These are phyloP conservation scores for Monilinia fructicola DNA, from an alignment of 2,329 filamentous ascomycete species.

Conservation along the genomic window DNA sequence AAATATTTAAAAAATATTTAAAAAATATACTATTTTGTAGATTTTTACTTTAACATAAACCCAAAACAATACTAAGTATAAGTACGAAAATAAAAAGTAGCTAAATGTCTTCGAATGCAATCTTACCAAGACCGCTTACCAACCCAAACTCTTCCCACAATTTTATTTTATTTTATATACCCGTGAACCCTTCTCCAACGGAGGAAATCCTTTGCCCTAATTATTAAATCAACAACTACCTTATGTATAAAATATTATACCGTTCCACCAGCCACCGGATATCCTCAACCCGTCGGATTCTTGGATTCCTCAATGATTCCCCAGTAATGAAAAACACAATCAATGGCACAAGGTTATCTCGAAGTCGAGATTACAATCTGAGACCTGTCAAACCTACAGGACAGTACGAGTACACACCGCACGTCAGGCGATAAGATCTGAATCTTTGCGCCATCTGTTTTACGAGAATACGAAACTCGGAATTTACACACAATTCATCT, in stretches of 20 bases:
- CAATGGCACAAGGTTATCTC: no score
- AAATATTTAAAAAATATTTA: no score
- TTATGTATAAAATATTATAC: not conserved
- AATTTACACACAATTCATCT: not conserved
- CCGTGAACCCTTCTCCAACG: no score
- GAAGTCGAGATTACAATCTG: not conserved
- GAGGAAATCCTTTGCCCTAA: not conserved
- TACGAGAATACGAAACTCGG: not conserved
- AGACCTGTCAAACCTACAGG: not conserved
- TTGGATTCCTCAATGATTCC: no score
- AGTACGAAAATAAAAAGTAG: no score
- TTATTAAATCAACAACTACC: not conserved
- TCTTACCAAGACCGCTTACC: not conserved
- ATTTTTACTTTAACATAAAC: no score
- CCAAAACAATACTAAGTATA: no score
- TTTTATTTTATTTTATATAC: not conserved
- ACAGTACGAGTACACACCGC: not conserved
- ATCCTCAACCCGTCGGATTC: not conserved
- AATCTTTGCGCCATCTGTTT: not conserved
- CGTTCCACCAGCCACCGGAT: not conserved
- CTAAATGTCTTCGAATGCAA: no score
- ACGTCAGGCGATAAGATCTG: slow-evolving; percentile 10
- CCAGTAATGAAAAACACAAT: no score
- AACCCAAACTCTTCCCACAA: not conserved
- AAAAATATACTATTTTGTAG: no score